Evolutionary conservation across 345 rosid species (phyloP).

Genomic region (Draba incana): DNA sequence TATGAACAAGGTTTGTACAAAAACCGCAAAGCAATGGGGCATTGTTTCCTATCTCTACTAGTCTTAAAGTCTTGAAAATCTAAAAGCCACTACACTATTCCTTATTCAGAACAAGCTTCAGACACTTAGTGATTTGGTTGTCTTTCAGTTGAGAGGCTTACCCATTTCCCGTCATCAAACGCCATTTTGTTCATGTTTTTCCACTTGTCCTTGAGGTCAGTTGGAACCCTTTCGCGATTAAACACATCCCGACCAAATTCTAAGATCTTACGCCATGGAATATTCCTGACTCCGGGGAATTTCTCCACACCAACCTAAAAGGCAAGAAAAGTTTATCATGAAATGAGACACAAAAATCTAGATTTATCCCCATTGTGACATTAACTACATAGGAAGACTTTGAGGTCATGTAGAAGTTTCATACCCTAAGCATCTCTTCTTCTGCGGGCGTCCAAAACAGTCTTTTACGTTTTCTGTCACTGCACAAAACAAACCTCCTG

Average conservation of each 20-base stretch:
- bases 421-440: constrained; percentile 42
- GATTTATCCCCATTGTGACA: constrained; percentile 2
- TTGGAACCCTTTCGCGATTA: constrained; percentile 53
- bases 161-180: neutral
- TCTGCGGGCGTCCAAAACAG: constrained; percentile 36
- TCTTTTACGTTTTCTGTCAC: constrained; percentile 31
- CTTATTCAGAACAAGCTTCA: constrained; percentile 20
- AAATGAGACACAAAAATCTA: neutral
- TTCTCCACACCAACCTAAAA: constrained; percentile 65
- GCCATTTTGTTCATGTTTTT: constrained; percentile 40
- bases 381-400: neutral
- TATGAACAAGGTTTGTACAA: constrained; percentile 20
- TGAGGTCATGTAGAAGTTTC: constrained; percentile 19
- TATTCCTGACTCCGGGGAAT: constrained; percentile 51
- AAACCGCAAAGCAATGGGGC: neutral
- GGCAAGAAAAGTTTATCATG: neutral
- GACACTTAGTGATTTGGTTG: constrained; percentile 10
- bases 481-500: constrained; percentile 17
- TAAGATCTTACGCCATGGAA: constrained; percentile 82
- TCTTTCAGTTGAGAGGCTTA: constrained; percentile 15
- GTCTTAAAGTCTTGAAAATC: constrained; percentile 1
- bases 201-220: constrained; percentile 89
- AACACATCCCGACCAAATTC: constrained; percentile 65
- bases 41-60: neutral
- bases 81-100: neutral